Conservation (phyloP, 1,284 basidiomycete species). For the Omphalotus olearius region DNA sequence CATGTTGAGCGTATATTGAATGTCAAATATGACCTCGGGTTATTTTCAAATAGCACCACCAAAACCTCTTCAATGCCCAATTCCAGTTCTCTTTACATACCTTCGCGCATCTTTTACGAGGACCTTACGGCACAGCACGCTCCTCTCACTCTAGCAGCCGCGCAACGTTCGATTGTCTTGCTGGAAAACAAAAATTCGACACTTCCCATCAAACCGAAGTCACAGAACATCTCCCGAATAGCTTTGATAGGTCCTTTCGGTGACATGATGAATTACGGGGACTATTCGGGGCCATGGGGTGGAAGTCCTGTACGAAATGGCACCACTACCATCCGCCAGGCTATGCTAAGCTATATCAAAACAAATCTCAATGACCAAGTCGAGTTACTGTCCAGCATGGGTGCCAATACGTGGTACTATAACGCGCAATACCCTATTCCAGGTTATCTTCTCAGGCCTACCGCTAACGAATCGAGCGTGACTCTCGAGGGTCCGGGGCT, state of each 20-base stretch:
- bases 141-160: conserved; percentile 23
- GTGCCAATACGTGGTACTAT: conserved; percentile 25
- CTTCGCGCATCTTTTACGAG: conserved; percentile 17
- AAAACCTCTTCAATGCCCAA: conserved; percentile 1
- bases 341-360: conserved; percentile 19
- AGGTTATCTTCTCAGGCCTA: conserved; percentile 21
- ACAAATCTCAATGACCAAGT: conserved; percentile 14
- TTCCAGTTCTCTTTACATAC: conserved; percentile 20
- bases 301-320: conserved; percentile 20
- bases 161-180: conserved; percentile 22
- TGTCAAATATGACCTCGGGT: conserved; percentile 26
- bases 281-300: conserved; percentile 27
- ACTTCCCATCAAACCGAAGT: conserved; percentile 19
- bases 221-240: conserved; percentile 19
- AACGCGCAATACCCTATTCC: conserved; percentile 27
- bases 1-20: conserved; percentile 20
- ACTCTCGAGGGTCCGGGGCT: conserved; percentile 15
- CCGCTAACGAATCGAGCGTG: conserved; percentile 16
- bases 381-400: conserved; percentile 22
- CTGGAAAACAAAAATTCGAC: conserved; percentile 23
- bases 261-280: conserved; percentile 25
- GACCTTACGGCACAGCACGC: conserved; percentile 19
- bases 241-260: conserved; percentile 24
- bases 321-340: conserved; percentile 22
- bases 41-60: conserved; percentile 17